phyloP scores from a whole-genome alignment of 768 basidiomycete species.

The Amanita rimosa region DNA sequence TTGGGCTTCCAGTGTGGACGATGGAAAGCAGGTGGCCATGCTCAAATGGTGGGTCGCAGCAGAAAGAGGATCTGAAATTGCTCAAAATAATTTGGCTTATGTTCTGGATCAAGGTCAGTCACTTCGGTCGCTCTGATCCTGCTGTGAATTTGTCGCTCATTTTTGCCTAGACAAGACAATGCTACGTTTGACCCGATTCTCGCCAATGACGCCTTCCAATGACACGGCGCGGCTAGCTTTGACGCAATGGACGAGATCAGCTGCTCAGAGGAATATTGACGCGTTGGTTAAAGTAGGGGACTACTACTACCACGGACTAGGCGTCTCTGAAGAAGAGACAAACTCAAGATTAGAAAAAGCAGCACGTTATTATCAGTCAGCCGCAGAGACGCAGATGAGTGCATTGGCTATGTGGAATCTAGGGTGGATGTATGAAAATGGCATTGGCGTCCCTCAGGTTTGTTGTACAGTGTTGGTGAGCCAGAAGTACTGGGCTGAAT shows the following conservation, averaged over 20 bases:
- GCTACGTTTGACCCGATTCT: conserved; percentile 55
- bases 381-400: conserved; percentile 85
- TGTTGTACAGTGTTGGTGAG: conserved; percentile 1
- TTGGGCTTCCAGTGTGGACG: conserved; percentile 60
- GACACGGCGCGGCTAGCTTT: conserved; percentile 77
- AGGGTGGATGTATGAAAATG: conserved; percentile 99
- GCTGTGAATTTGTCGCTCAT: neutral
- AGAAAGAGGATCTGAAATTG: conserved; percentile 84
- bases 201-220: conserved; percentile 64
- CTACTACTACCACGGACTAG: conserved; percentile 89
- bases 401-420: conserved; percentile 97
- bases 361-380: conserved; percentile 88
- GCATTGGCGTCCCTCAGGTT: conserved; percentile 82
- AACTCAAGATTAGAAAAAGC: conserved; percentile 73
- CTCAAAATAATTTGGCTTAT: conserved; percentile 92
- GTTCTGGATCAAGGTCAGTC: conserved; percentile 79
- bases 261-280: conserved; percentile 90
- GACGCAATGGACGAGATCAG: conserved; percentile 91
- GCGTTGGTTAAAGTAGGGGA: conserved; percentile 97
- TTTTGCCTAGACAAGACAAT: conserved; percentile 50
- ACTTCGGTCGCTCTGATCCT: conserved; percentile 17
- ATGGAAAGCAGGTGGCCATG: conserved; percentile 75
- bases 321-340: conserved; percentile 54
- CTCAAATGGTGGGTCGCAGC: conserved; percentile 93
- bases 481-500: neutral